phyloP scores from a whole-genome alignment of 345 rosid species.

The Moricandia arvensis region DNA sequence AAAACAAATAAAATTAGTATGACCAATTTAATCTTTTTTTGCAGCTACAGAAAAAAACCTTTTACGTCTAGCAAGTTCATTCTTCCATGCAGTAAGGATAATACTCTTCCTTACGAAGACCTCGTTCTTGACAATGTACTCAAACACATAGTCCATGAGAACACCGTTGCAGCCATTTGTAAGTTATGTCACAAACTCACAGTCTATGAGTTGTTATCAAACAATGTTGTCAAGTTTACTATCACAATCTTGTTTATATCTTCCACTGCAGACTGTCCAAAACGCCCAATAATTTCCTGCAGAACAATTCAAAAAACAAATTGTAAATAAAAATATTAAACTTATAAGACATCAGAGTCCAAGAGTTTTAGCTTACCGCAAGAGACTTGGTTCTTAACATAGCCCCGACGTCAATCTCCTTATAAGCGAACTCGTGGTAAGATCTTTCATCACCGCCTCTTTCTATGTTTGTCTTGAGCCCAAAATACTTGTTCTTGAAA shows the following conservation, averaged over 20 bases:
- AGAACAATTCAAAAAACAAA: neutral
- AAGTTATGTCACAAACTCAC: slow-evolving; percentile 37
- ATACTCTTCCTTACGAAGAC: slow-evolving; percentile 42
- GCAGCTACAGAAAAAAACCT: neutral
- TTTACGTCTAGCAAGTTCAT: neutral
- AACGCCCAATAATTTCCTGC: slow-evolving; percentile 96
- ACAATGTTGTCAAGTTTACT: slow-evolving; percentile 58
- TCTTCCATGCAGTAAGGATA: slow-evolving; percentile 41
- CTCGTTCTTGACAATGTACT: slow-evolving; percentile 53
- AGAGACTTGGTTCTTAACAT: slow-evolving; percentile 79
- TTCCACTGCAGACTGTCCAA: slow-evolving; percentile 82
- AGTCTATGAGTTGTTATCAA: slow-evolving; percentile 89
- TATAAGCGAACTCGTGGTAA: slow-evolving; percentile 32
- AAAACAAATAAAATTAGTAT: neutral
- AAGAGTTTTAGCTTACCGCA: slow-evolving; percentile 46
- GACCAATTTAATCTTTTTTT: neutral
- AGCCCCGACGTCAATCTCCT: slow-evolving; percentile 28
- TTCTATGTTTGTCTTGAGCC: slow-evolving; percentile 38
- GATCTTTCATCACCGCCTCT: neutral
- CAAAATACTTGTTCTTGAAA: slow-evolving; percentile 63
- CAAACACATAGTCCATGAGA: slow-evolving; percentile 67
- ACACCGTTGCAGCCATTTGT: slow-evolving; percentile 72
- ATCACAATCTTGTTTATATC: slow-evolving; percentile 76
- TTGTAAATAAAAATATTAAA: too few species aligned
- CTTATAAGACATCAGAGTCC: neutral